Evolutionary conservation across 1,284 basidiomycete genomes (phyloP).

Genomic region (Ustilago cynodontis): DNA sequence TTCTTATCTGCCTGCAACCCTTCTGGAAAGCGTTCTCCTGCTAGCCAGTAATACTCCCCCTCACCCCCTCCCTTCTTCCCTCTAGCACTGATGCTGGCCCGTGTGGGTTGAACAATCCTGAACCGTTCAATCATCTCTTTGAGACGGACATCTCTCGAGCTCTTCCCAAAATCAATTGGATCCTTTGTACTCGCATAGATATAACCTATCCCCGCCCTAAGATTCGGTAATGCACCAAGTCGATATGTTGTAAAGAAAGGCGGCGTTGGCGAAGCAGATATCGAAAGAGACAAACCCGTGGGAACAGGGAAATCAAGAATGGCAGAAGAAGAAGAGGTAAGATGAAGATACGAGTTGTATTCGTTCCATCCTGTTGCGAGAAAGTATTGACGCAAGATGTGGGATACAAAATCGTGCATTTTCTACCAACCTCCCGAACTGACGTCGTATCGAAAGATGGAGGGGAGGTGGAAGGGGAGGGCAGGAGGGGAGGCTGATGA

Average conservation of each 20-base stretch:
- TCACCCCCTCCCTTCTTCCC: too few relatives aligned
- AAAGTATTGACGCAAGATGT: slow-evolving; percentile 90
- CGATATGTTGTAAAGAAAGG: slow-evolving; percentile 87
- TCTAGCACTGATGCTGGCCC: slow-evolving; percentile 79
- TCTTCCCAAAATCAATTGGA: slow-evolving; percentile 70
- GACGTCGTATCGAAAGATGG: neutral
- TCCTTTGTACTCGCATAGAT: slow-evolving; percentile 78
- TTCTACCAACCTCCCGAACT: too few relatives aligned
- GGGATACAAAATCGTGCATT: slow-evolving; percentile 73
- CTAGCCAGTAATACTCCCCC: slow-evolving; percentile 69
- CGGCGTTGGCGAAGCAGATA: slow-evolving; percentile 89
- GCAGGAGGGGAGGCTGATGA: neutral
- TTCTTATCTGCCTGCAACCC: neutral
- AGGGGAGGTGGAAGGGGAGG: neutral
- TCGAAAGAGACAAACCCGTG: slow-evolving; percentile 80
- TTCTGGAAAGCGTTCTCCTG: slow-evolving; percentile 16
- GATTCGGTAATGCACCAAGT: slow-evolving; percentile 88
- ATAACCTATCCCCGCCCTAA: slow-evolving; percentile 92
- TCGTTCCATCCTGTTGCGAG: slow-evolving; percentile 93
- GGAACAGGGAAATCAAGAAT: slow-evolving; percentile 87
- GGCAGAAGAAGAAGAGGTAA: slow-evolving; percentile 81
- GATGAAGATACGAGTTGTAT: slow-evolving; percentile 90
- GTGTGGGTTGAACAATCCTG: slow-evolving; percentile 84
- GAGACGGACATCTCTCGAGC: slow-evolving; percentile 77
- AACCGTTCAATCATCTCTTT: slow-evolving; percentile 79